Base-by-base conservation (phyloP, 1,284 basidiomycete genomes). In the Ganoderma sinense region DNA sequence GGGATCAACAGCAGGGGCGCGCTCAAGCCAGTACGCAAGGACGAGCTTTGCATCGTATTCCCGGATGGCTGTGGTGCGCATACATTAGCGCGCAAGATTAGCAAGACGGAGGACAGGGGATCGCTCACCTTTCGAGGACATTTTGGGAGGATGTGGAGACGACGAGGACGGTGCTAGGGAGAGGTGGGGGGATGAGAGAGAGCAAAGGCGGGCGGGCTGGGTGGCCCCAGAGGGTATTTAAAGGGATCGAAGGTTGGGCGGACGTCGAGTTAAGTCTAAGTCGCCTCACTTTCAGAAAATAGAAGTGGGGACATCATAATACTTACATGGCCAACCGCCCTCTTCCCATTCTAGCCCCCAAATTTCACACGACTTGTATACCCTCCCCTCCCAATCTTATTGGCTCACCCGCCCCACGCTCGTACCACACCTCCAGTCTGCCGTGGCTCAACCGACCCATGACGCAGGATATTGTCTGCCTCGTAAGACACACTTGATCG, bases 41-140 rank as follows among this genome's bases (percentile, higher is more conserved):
- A 97, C 87, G 76, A 97, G 93, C 87, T 98, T 98, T 76, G 96
- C 96, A 81, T 97, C 95, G 87, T 95, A 97, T 86, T 97, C 95
- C 80, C 94, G 92, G 84, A 97, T 96, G 77, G 95, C 94, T 95
- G 71, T 16, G 39, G 26, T 20, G 62, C 43, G 69, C 69, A 63
- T 62, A 60, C 14, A 59, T 62, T 41, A 45, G 56, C 61, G 40
- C 48, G 68, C 56, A 23, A 26, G 40, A 23, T 45, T 56, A 48
- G 20, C 26, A 45, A 55, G 10, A 16, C 13, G 65, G 10, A n/a
- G 65, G 53, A 60, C 66, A 56, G 45, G 71, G 14, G 33, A 4
- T 8, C 10, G n/a, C 77, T 33, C 48, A 80, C 81, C 79, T 77
- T 82, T 82, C 63, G 80, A 79, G 65, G 80, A 81, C 80, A 81